Evolutionary conservation across 2,329 filamentous ascomycete genomes (phyloP).

Genomic region (Coleophoma eucalyptorum): DNA sequence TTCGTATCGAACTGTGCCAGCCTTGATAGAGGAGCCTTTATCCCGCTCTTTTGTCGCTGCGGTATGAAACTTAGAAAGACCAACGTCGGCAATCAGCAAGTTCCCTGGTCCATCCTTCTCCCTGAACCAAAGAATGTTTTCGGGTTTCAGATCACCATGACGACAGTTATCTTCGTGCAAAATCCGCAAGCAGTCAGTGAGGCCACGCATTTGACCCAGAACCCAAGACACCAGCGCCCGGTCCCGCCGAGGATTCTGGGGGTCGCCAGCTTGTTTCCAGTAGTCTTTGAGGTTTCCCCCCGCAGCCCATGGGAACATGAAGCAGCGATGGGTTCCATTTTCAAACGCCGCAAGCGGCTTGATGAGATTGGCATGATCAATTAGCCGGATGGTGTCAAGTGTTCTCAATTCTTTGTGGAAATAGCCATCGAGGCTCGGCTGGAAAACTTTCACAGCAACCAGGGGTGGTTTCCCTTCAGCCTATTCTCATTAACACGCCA

Average conservation of each 20-base stretch:
- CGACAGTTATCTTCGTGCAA: constrained; percentile 3
- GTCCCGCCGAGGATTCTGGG: not conserved
- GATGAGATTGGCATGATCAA: not conserved
- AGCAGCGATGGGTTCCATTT: not conserved
- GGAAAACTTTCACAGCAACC: too few species aligned
- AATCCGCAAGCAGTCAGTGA: not conserved
- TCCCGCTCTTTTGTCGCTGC: not conserved
- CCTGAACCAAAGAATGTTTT: constrained; percentile 4
- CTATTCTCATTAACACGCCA: too few species aligned
- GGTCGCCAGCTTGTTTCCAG: too few species aligned
- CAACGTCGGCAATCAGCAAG: constrained; percentile 5
- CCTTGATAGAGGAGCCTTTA: not conserved
- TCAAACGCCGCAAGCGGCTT: not conserved
- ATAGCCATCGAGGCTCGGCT: too few species aligned
- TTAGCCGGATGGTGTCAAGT: too few species aligned
- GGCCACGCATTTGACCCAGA: not conserved
- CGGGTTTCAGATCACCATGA: constrained; percentile 1
- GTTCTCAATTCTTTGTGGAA: too few species aligned
- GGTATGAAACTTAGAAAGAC: not conserved
- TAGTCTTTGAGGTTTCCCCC: not conserved
- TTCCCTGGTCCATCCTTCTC: not conserved
- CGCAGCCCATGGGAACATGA: not conserved
- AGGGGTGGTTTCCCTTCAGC: too few species aligned
- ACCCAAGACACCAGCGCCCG: not conserved
- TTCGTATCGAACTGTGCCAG: constrained; percentile 2